Conservation (phyloP, 202 grass and related monocot species). For the Schoenoplectus triqueter region DNA sequence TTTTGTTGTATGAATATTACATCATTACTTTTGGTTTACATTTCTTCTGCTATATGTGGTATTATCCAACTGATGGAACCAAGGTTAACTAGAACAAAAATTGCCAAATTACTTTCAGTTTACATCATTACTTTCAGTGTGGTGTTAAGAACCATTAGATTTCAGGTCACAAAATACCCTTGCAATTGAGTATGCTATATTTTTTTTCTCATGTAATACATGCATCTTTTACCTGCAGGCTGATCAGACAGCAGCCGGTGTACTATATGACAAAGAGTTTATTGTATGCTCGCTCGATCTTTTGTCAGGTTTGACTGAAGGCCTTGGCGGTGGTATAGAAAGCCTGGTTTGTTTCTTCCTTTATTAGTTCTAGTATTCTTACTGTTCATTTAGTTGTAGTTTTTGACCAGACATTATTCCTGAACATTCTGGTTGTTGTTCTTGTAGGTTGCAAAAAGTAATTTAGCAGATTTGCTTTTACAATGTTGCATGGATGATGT, state of each 20-base stretch:
- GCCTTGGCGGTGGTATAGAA: slow-evolving; percentile 75
- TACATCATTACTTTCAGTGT: slow-evolving; percentile 24
- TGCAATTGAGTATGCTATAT: slow-evolving; percentile 16
- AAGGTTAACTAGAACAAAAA: background rate
- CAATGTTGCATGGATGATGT: slow-evolving; percentile 95
- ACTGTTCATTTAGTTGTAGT: slow-evolving; percentile 25
- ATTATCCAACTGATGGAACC: background rate
- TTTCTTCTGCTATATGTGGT: slow-evolving; percentile 13
- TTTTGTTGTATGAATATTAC: slow-evolving; percentile 21
- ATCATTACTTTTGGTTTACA: slow-evolving; percentile 12
- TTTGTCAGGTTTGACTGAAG: slow-evolving; percentile 90
- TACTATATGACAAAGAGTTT: slow-evolving; percentile 95
- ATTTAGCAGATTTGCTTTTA: slow-evolving; percentile 87
- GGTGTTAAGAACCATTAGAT: slow-evolving; percentile 24
- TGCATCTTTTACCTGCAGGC: slow-evolving; percentile 53
- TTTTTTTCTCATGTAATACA: background rate
- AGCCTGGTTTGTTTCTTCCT: slow-evolving; percentile 72
- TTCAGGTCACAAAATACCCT: slow-evolving; percentile 9
- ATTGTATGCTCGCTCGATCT: slow-evolving; percentile 91
- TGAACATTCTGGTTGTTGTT: slow-evolving; percentile 31
- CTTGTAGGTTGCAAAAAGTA: slow-evolving; percentile 84
- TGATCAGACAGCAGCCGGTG: slow-evolving; percentile 74
- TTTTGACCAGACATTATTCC: slow-evolving; percentile 10
- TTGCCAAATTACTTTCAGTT: slow-evolving; percentile 17
- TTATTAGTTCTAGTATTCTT: slow-evolving; percentile 30